Evolutionary conservation across 139 green algal genomes (phyloP), one percentile per base, ranked within the genome.

Genomic region (Nannochloris sp.): DNA sequence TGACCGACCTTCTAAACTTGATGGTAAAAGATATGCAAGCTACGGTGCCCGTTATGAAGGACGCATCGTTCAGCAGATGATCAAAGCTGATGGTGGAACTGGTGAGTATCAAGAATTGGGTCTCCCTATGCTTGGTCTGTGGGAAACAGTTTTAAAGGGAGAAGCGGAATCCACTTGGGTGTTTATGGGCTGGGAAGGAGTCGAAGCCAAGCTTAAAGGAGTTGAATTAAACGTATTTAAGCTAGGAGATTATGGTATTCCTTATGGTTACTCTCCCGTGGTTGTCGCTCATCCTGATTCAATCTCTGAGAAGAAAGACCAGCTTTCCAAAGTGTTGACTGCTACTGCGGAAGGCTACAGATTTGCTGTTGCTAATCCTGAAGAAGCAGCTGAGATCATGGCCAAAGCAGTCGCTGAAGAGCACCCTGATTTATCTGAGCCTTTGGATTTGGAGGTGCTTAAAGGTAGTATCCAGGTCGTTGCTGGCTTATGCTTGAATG

Each of bases 1-100:
- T 6, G 59, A 73, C 25, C 42, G 70, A 2, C 81, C 81, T 25
- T 36, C 25, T 23, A 63, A 93, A 55, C 79, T 96, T 45, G 84
- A 94, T 48, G 86, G 85, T 46, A 90, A 87, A 70, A 54, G 32
- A 9, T 93, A 92, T 67, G 87, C 82, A 0, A 80, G 64, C 6
- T 93, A 95, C 63, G 87, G 66, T 10, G 87, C 85, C 7, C 64
- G 89, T n/a, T 96, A 86, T 65, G 89, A 96, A 74, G 87, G 83
- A 5, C 76, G 89, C 19, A 92, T 95, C 58, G 81, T 95, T 53
- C 83, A 93, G 74, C 47, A 87, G 63, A 70, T 95, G 67, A 93
- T 95, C 35, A 46, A 61, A 10, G 74, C 74, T 38, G 89, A 92
- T 60, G 90, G 90, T 30, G 90, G 90, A 42, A 80, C 54, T 10